Base-by-base conservation (phyloP, 805 yeast genomes). In the Teunomyces tritomae region DNA sequence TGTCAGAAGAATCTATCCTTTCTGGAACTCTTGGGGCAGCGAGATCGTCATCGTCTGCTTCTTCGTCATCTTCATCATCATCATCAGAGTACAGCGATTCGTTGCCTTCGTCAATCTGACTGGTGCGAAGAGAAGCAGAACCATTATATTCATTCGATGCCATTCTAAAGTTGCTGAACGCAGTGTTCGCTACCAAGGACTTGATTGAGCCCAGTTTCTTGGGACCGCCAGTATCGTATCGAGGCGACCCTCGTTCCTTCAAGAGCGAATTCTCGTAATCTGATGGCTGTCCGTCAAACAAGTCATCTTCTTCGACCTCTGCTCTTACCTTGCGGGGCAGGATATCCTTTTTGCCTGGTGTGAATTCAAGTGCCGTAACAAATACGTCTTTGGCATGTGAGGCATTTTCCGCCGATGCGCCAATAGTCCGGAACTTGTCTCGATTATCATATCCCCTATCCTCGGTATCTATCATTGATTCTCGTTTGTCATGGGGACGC, bases 181-280 rank as follows among this genome's bases (percentile, higher is more conserved):
- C 73, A 2, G 74, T 70, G 44, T 70, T 70, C 37, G 64, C 63
- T 1, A 62, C 64, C 45, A 70, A 58, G 9, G 68, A 62, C 41
- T 60, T 60, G 24, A 55, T 51, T 5, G 63, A 51, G 11, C 58
- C 48, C 49, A 41, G 50, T 41, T 58, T 54, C 40, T 57, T 61
- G 5, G 53, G 37, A 8, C 27, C 24, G 2, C 24, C 8, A 34
- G 41, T 33, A 24, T 39, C 37, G n/a, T 48, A 36, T 6, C 39
- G 41, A 6, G 51, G 51, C 5, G 48, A 41, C 3, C 49, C 51
- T 20, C 49, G 28, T 39, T 49, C 51, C 32, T 28, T 45, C 27
- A 44, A 27, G 8, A 40, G 27, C 11, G 40, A 10, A 20, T 14
- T 43, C 20, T 33, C 39, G 29, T 20, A 32, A 33, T 42, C 45